These are phyloP conservation scores for Boletus subparvulus DNA, from an alignment of 768 basidiomycete genomes.

Conservation along the genomic window DNA sequence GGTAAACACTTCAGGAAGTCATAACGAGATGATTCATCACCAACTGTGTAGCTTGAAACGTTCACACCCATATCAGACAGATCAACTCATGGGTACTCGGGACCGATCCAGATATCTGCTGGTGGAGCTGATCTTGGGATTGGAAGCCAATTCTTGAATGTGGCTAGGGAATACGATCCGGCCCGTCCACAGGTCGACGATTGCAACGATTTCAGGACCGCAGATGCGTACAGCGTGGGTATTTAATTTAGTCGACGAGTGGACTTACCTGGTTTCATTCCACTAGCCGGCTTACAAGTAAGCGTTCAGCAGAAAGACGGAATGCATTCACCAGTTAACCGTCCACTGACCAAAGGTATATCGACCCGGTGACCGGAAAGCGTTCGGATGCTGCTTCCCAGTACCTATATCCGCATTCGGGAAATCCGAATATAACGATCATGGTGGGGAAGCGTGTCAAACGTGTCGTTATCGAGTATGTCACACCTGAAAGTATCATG, in stretches of 20 bases:
- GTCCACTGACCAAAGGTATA: constrained; percentile 41
- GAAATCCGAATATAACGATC: constrained; percentile 32
- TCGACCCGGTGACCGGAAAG: constrained; percentile 42
- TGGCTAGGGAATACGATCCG: constrained; percentile 49
- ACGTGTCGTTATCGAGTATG: constrained; percentile 8
- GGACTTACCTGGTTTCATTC: background rate
- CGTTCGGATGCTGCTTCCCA: constrained; percentile 36
- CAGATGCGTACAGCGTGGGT: constrained; percentile 28
- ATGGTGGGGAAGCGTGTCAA: constrained; percentile 25
- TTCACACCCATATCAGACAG: constrained; percentile 34
- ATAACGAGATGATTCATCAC: constrained; percentile 30
- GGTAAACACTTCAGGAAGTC: constrained; percentile 32
- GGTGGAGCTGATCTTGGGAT: background rate
- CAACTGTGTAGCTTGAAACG: constrained; percentile 46
- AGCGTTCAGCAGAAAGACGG: background rate
- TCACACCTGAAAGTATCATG: background rate
- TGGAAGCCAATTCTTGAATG: constrained; percentile 46
- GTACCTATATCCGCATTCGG: constrained; percentile 37
- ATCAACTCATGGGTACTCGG: constrained; percentile 37
- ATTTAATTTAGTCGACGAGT: background rate
- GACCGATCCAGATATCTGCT: constrained; percentile 30
- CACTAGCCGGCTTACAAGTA: constrained; percentile 21
- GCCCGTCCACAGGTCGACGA: constrained; percentile 45
- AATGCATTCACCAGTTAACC: background rate
- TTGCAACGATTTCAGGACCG: constrained; percentile 41